Conservation (phyloP, 129 eudicot genomes). For the Centella asiatica region DNA sequence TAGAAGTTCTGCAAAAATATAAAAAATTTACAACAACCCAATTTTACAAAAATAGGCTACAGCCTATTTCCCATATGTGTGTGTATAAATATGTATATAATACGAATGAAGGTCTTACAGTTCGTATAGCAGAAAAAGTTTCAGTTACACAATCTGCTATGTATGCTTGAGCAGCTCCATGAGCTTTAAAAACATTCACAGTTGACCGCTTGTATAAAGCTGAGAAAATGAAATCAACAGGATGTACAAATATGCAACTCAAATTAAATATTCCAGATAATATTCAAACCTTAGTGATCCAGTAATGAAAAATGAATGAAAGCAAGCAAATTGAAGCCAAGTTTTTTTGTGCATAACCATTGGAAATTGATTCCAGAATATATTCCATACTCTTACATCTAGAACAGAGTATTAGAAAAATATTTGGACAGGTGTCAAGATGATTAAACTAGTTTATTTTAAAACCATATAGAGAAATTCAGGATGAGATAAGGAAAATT, state of each 20-base stretch:
- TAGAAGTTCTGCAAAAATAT: too few species aligned
- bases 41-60: too few species aligned
- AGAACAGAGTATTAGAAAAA: neutral
- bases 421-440: neutral
- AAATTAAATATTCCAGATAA: conserved; percentile 1
- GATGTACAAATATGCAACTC: neutral
- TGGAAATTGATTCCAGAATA: neutral
- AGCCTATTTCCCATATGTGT: too few species aligned
- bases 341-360: neutral
- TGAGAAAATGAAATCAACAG: conserved; percentile 20
- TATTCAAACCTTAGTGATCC: neutral
- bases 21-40: too few species aligned
- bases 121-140: conserved; percentile 92
- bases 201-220: conserved; percentile 92
- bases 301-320: neutral
- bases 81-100: too few species aligned
- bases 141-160: conserved; percentile 93
- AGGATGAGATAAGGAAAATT: too few species aligned
- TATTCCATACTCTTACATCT: neutral
- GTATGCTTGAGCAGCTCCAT: conserved; percentile 78
- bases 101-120: conserved; percentile 49
- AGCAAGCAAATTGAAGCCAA: neutral
- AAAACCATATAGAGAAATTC: neutral
- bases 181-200: conserved; percentile 79
- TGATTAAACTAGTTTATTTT: conserved; percentile 5